Conservation (phyloP, 345 rosid species). For the Capsella bursapastoris region DNA sequence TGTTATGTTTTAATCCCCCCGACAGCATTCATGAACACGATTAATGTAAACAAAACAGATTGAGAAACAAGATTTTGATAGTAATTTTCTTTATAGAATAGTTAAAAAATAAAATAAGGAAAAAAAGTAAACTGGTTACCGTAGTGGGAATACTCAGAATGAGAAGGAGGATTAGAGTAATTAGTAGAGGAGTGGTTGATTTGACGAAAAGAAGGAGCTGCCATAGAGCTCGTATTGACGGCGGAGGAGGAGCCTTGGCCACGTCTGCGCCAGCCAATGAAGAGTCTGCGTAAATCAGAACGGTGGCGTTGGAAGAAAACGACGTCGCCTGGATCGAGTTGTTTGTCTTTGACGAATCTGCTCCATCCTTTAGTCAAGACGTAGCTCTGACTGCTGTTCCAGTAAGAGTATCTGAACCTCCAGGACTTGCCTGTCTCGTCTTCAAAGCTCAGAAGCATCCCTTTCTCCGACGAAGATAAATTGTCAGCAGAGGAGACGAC, state of each 20-base stretch:
- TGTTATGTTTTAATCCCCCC: constrained; percentile 30
- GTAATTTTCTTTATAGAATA: no score
- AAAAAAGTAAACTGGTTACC: constrained; percentile 16
- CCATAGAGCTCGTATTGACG: background rate
- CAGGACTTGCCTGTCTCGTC: constrained; percentile 82
- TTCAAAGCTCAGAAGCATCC: constrained; percentile 68
- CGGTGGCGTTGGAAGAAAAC: constrained; percentile 68
- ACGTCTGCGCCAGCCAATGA: constrained; percentile 75
- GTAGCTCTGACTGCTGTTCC: constrained; percentile 86
- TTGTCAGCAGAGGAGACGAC: constrained; percentile 28
- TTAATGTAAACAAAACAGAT: background rate
- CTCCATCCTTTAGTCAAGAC: constrained; percentile 95
- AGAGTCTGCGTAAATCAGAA: constrained; percentile 54
- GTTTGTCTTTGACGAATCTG: constrained; percentile 84
- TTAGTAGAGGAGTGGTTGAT: constrained; percentile 1
- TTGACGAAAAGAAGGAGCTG: constrained; percentile 36
- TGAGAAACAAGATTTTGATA: background rate
- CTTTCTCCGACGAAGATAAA: constrained; percentile 40
- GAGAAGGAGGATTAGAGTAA: constrained; percentile 38
- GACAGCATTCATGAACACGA: constrained; percentile 23
- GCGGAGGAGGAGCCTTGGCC: constrained; percentile 37
- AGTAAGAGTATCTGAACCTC: constrained; percentile 85
- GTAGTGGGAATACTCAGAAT: constrained; percentile 38
- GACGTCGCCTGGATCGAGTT: constrained; percentile 76
- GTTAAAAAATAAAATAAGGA: background rate